phyloP scores from a whole-genome alignment of 164 flowering plant genomes.

The Dillenia turbinata region DNA sequence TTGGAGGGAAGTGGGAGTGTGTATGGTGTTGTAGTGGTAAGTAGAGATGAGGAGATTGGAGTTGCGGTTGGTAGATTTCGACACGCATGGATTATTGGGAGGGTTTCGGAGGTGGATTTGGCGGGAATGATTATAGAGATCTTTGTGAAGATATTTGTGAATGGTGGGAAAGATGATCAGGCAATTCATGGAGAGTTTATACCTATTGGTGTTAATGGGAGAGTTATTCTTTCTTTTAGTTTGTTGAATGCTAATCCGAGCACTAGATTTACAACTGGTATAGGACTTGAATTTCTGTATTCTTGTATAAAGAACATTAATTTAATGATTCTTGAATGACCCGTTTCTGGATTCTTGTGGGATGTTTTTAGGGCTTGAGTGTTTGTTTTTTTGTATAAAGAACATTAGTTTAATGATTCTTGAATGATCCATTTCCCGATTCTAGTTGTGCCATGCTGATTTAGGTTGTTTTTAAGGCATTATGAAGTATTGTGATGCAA shows the following conservation, averaged over 20 bases:
- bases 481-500: too few species aligned
- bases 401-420: too few species aligned
- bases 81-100: slow-evolving; percentile 82
- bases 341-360: slow-evolving; percentile 12
- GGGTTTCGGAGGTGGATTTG: slow-evolving; percentile 26
- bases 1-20: slow-evolving; percentile 39
- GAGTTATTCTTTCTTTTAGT: slow-evolving; percentile 76
- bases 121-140: slow-evolving; percentile 38
- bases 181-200: slow-evolving; percentile 68
- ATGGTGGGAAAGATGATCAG: slow-evolving; percentile 75
- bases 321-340: too few species aligned
- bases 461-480: too few species aligned
- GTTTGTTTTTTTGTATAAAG: neutral
- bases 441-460: too few species aligned
- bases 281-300: slow-evolving; percentile 7
- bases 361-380: slow-evolving; percentile 53
- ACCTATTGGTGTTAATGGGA: slow-evolving; percentile 98
- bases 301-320: neutral
- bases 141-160: too few species aligned
- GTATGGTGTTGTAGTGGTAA: slow-evolving; percentile 68
- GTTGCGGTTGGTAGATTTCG: slow-evolving; percentile 78
- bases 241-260: slow-evolving; percentile 74
- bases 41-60: slow-evolving; percentile 34
- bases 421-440: too few species aligned
- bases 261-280: slow-evolving; percentile 94